Evolutionary conservation across 192 early-diverging fungal genomes (phyloP), one percentile per base, ranked within the genome.

Genomic region (Phycomyces blakesleeanus): DNA sequence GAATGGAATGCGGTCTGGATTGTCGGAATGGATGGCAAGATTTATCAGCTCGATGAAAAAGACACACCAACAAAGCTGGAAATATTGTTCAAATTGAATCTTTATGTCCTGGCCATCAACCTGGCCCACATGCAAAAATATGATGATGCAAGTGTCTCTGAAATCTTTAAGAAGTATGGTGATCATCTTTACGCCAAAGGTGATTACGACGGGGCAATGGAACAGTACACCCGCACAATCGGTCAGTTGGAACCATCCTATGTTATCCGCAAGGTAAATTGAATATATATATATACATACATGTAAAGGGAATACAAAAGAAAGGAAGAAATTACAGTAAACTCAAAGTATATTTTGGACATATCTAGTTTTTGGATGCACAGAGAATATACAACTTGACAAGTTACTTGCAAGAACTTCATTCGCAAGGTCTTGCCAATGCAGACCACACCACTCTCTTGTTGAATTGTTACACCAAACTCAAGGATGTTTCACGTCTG

Each of bases 381-480:
- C 95, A 99, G 74, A 79, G 93, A 18, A 90, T 97, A 25, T 86
- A 88, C 64, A 94, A 94, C 55, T 72, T 99, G 59, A 90, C 93
- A 0, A 83, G 83, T 26, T 97, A 95, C 63, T 77, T 98, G 47
- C 91, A 97, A 77, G 88, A 88, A 47, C 78, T 98, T 2, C 97
- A 98, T 66, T 86, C 91, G 3, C 80, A 83, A 5, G 83, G 86
- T 9, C 80, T 97, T 27, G 97, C 95, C 16, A 96, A 92, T 49
- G 81, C 88, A 1, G 94, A 98, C 67, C 97, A 98, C 72, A 98
- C 97, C 0, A 98, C 97, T 1, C 75, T 97, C 62, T 76, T 99
- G 47, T 78, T 99, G 14, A 97, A 97, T 72, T 99, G 97, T 80
- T 99, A 99, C 72, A 94, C 95, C 7, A 96, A 97, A 74, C 78